phyloP scores from a whole-genome alignment of 257 asterid species.

The Solanum etuberosum region DNA sequence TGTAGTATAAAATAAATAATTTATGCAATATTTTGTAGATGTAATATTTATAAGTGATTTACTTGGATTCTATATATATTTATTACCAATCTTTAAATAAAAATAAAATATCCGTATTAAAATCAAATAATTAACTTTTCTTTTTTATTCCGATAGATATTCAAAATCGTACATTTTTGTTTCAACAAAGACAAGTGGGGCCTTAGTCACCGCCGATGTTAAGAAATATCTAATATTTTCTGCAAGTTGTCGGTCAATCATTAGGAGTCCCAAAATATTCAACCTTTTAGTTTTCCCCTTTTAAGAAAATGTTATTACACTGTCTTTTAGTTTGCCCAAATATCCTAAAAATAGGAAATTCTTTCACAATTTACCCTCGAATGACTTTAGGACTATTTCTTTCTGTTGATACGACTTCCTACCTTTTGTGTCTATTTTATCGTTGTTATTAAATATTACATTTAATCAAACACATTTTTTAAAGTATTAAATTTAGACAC shows the following conservation, averaged over 20 bases:
- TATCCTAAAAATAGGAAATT: no score
- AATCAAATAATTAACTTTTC: background rate
- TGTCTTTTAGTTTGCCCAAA: background rate
- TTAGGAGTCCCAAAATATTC: background rate
- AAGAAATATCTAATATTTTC: background rate
- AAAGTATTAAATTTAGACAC: no score
- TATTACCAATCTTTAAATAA: background rate
- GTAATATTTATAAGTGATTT: no score
- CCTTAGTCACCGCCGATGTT: background rate
- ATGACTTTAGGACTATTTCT: background rate
- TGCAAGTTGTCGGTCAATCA: background rate
- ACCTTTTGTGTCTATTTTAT: no score
- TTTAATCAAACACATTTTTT: no score
- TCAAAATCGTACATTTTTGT: background rate
- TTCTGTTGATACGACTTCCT: background rate
- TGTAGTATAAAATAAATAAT: no score
- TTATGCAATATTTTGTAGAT: no score
- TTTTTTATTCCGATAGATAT: background rate
- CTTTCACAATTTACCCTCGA: no score
- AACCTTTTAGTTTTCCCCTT: background rate
- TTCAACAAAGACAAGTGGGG: background rate
- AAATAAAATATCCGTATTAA: background rate
- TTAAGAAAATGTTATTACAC: background rate
- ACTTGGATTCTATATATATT: no score
- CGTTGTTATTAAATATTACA: no score